Evolutionary conservation across 176 grass and related monocot genomes (phyloP), one percentile per base, ranked within the genome.

Genomic region (Pharus latifolius): DNA sequence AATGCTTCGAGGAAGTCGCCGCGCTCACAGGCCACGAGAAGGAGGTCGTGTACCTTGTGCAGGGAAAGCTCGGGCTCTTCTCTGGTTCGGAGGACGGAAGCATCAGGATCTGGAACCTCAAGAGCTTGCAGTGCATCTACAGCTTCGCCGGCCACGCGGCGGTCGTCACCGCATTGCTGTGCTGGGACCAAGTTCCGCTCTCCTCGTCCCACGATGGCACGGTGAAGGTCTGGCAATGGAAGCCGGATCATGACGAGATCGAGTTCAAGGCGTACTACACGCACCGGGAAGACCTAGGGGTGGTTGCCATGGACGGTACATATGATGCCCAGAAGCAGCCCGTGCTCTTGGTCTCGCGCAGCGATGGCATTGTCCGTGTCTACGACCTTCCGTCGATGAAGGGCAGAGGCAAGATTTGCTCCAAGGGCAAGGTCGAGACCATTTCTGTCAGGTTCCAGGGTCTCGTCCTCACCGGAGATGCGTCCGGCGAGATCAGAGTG

Each of bases 331-430:
- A 49, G 50, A 28, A 29, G 63, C 58, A 69, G 53, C 76, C 75
- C 22, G 53, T 69, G 19, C 64, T 69, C 52, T 40, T 69, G 1
- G 53, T 78, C 2, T 35, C 75, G 30, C 41, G 75, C 41, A 10
- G 76, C 10, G 64, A 50, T 3, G 64, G 64, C 43, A 1, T 49
- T 20, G 23, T 78, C 41, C 76, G 53, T 12, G 11, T 69, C n/a
- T 70, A 52, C 32, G 65, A 79, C 45, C 65, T 79, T 31, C 76
- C 65, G 10, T 61, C 76, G 7, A 14, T 79, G 7, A 27, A 70
- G 17, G 40, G 0, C 2, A 70, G 76, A 61, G 76, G 76, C 3
- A 22, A 8, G 12, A 70, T 70, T 30, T 23, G 1, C 23, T 52
- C 64, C 76, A 14, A 61, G 0, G 65, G n/a, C 44, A 43, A 61